A percentile compares a stretch with the other conserved stretches of the same genome.
These are phyloP conservation scores for Mortierella hygrophila DNA, from an alignment of 192 early-diverging fungal species.

Conservation along the genomic window DNA sequence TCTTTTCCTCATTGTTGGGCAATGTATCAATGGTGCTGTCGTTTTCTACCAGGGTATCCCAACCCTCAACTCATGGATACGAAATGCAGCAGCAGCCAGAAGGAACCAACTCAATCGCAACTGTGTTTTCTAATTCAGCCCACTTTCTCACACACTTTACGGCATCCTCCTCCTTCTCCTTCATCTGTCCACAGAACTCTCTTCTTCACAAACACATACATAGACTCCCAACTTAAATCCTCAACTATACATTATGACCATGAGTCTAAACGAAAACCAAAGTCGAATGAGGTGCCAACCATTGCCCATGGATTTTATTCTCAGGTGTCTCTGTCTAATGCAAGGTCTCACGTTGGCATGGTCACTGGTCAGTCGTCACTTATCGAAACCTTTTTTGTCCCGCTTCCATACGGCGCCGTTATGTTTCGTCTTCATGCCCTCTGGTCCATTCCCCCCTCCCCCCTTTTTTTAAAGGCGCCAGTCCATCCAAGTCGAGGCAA, in stretches of 20 bases:
- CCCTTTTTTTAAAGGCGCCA: too few relatives aligned
- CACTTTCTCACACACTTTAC: not conserved
- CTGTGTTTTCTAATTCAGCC: not conserved
- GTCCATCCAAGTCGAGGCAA: too few relatives aligned
- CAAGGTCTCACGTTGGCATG: not conserved
- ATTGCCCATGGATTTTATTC: not conserved
- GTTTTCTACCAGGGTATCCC: not conserved
- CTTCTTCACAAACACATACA: not conserved
- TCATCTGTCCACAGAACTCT: not conserved
- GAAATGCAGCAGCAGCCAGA: not conserved
- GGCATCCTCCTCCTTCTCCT: not conserved
- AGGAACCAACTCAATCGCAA: not conserved
- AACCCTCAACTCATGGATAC: not conserved
- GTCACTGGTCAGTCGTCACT: not conserved
- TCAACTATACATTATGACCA: not conserved
- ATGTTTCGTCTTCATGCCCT: too few relatives aligned
- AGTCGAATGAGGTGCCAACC: not conserved
- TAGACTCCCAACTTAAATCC: not conserved
- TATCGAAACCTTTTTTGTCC: not conserved
- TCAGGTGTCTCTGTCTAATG: not conserved
- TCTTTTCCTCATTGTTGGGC: not conserved
- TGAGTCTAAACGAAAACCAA: not conserved
- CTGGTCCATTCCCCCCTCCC: too few relatives aligned
- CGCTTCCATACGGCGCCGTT: not conserved
- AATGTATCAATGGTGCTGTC: not conserved